phyloP scores from a whole-genome alignment of 495 filamentous ascomycete species.

The Penicillium coprophilum region DNA sequence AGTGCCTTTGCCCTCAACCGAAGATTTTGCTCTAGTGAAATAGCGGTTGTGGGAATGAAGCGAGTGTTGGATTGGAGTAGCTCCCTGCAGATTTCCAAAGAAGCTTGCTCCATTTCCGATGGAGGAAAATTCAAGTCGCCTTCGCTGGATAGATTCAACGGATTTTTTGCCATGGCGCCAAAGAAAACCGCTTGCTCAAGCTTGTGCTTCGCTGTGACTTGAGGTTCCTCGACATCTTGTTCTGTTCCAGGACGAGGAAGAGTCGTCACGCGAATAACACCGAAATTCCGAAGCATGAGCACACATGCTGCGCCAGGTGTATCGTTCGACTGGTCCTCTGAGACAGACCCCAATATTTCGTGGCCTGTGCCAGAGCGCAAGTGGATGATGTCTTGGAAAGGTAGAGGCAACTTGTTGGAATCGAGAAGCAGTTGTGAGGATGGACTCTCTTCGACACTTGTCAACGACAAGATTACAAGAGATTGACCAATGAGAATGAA shows the following conservation, averaged over 20 bases:
- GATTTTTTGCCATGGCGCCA: slow-evolving; percentile 73
- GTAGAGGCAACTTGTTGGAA: slow-evolving; percentile 51
- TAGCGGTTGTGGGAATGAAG: slow-evolving; percentile 66
- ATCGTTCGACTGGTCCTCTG: slow-evolving; percentile 39
- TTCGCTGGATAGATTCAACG: slow-evolving; percentile 70
- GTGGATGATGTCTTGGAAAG: slow-evolving; percentile 82
- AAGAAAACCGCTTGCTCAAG: slow-evolving; percentile 95
- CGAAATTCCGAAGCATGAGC: slow-evolving; percentile 74
- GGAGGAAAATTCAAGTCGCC: slow-evolving; percentile 60
- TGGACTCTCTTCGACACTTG: slow-evolving; percentile 57
- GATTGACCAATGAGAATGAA: slow-evolving; percentile 77
- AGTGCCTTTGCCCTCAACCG: slow-evolving; percentile 66
- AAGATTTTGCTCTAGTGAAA: slow-evolving; percentile 79
- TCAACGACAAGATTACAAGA: slow-evolving; percentile 71
- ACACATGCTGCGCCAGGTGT: slow-evolving; percentile 61
- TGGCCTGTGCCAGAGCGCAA: slow-evolving; percentile 64
- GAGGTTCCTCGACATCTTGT: slow-evolving; percentile 33
- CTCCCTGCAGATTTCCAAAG: slow-evolving; percentile 74
- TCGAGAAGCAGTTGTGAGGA: slow-evolving; percentile 68
- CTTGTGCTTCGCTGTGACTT: slow-evolving; percentile 77
- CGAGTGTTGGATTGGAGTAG: slow-evolving; percentile 72
- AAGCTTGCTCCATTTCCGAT: slow-evolving; percentile 73
- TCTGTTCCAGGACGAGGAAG: slow-evolving; percentile 29
- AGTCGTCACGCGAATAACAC: slow-evolving; percentile 67
- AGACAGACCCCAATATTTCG: slow-evolving; percentile 45